These are phyloP conservation scores for Chlamydomonas sp. DNA, from an alignment of 139 green algal genomes.

Conservation along the genomic window DNA sequence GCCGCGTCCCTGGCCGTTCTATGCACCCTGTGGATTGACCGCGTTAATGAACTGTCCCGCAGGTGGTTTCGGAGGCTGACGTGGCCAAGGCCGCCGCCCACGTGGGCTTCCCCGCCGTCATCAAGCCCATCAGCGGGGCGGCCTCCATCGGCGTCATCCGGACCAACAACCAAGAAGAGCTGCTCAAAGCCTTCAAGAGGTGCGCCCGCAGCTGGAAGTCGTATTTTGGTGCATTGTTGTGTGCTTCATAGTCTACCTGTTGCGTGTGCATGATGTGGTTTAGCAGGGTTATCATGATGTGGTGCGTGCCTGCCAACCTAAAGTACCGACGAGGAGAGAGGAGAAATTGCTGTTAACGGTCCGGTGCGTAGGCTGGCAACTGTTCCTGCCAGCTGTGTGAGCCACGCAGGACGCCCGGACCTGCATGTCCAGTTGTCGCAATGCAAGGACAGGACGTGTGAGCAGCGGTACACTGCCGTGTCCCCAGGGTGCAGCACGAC, in stretches of 20 bases:
- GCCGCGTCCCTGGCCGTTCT: no score
- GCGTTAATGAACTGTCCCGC: slow-evolving; percentile 8
- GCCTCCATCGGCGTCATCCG: slow-evolving; percentile 90
- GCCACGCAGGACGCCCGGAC: no score
- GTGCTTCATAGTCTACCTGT: background rate
- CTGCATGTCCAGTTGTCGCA: no score
- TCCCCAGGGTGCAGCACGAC: slow-evolving; percentile 59
- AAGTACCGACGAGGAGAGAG: no score
- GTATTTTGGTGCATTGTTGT: background rate
- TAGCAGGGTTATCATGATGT: background rate
- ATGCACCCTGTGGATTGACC: background rate
- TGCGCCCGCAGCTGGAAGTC: background rate
- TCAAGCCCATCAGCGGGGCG: slow-evolving; percentile 91
- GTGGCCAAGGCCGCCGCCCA: slow-evolving; percentile 66
- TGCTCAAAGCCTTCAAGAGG: slow-evolving; percentile 64
- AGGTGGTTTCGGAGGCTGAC: slow-evolving; percentile 58
- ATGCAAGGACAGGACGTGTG: no score
- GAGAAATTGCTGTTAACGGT: no score
- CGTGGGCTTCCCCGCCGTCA: slow-evolving; percentile 87
- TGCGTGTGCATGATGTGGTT: slow-evolving; percentile 7
- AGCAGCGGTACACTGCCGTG: no score
- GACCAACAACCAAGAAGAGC: slow-evolving; percentile 71
- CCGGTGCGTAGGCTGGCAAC: no score
- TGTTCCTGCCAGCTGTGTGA: no score
- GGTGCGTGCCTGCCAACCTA: no score